A percentile compares a stretch with the other conserved stretches of the same genome.
These are phyloP conservation scores for Mycosphaerella sp. DNA, from an alignment of 2,329 filamentous ascomycete genomes.

Conservation along the genomic window DNA sequence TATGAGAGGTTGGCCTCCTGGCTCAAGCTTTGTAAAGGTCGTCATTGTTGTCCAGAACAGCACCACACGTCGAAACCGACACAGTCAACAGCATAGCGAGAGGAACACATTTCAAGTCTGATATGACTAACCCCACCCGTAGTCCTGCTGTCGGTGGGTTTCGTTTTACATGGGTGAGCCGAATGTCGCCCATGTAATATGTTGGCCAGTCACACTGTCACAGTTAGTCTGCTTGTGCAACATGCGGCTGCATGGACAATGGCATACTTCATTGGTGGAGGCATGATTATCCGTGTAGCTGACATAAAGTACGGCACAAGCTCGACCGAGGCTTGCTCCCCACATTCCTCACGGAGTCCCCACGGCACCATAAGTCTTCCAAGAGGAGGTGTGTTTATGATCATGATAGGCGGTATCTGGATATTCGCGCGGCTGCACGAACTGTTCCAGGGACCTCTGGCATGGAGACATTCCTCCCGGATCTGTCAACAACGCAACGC, in stretches of 20 bases:
- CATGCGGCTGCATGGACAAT: background rate
- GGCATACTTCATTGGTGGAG: conserved; percentile 4
- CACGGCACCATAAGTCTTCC: background rate
- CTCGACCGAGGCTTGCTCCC: conserved; percentile 2
- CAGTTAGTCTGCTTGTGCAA: background rate
- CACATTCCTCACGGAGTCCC: conserved; percentile 3
- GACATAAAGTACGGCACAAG: background rate
- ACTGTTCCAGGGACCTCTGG: background rate
- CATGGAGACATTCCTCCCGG: conserved; percentile 14
- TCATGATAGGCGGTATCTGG: background rate
- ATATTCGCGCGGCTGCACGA: background rate
- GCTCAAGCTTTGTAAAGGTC: conserved; percentile 62
- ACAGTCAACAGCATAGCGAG: background rate
- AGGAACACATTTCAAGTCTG: background rate
- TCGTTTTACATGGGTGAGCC: too few species aligned
- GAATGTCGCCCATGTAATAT: too few species aligned
- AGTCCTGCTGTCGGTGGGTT: background rate
- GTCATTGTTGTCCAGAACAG: conserved; percentile 46
- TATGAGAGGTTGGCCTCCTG: conserved; percentile 57
- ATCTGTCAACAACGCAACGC: conserved; percentile 1
- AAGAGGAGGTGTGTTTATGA: background rate
- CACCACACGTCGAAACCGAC: background rate
- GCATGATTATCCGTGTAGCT: background rate
- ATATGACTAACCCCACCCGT: background rate
- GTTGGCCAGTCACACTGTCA: too few species aligned